A percentile compares a stretch with the other conserved stretches of the same genome.
These are phyloP conservation scores for Cryptococcus sp. DNA, from an alignment of 1,284 basidiomycete genomes.

Conservation along the genomic window DNA sequence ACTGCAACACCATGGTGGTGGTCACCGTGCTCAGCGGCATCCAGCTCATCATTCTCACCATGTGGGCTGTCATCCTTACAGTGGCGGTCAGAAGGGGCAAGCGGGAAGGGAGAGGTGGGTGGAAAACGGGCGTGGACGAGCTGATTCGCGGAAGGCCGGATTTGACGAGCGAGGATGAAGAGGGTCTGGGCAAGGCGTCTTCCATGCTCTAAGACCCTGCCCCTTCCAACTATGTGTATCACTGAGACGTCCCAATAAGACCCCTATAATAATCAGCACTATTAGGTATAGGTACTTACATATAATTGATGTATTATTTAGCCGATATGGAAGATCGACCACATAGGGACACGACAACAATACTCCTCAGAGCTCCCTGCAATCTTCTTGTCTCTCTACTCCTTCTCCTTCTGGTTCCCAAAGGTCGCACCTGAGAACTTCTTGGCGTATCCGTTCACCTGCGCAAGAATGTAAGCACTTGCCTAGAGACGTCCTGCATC, in stretches of 20 bases:
- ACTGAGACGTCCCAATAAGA: too few relatives aligned
- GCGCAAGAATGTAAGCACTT: not conserved
- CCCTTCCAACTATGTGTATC: too few relatives aligned
- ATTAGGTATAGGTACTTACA: not conserved
- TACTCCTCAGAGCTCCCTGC: slow-evolving; percentile 10
- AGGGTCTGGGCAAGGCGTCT: not conserved
- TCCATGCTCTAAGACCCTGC: too few relatives aligned
- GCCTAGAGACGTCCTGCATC: not conserved
- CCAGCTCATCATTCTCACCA: not conserved
- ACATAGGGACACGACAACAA: too few relatives aligned
- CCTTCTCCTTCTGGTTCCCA: slow-evolving; percentile 36
- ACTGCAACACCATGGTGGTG: not conserved
- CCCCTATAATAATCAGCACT: too few relatives aligned
- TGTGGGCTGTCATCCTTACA: not conserved
- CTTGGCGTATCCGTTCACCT: slow-evolving; percentile 46
- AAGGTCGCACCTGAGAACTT: slow-evolving; percentile 38
- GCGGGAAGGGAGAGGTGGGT: not conserved
- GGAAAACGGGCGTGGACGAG: not conserved
- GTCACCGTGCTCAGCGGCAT: not conserved
- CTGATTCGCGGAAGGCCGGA: not conserved
- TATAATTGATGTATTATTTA: not conserved
- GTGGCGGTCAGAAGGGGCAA: not conserved
- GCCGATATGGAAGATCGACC: too few relatives aligned
- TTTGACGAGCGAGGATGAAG: not conserved
- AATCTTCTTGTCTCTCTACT: slow-evolving; percentile 38